Percentiles rank a stretch among this genome's conserved stretches.
Conservation (phyloP, 306 rosid species). For the Quercus glauca region DNA sequence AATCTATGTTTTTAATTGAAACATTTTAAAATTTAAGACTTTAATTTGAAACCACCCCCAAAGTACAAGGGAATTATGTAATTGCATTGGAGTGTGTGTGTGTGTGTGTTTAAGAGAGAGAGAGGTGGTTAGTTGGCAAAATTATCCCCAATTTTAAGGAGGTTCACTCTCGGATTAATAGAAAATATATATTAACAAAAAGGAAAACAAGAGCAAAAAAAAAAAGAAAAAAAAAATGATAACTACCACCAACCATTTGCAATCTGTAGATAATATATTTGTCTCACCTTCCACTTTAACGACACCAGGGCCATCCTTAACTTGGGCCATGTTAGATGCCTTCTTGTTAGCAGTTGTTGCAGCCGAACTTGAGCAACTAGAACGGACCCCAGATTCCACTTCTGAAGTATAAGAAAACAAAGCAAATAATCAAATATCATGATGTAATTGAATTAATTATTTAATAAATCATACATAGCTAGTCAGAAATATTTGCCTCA, state of each 20-base stretch:
- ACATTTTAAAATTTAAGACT: too few relatives aligned
- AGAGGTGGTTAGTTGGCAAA: too few relatives aligned
- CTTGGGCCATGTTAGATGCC: slow-evolving; percentile 54
- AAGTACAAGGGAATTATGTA: too few relatives aligned
- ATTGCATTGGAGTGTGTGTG: too few relatives aligned
- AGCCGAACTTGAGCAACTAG: slow-evolving; percentile 35
- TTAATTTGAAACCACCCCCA: too few relatives aligned
- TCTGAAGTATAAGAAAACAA: slow-evolving; percentile 42
- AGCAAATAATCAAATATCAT: slow-evolving; percentile 20
- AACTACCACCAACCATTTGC: background rate
- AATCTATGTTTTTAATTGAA: too few relatives aligned
- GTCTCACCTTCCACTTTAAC: slow-evolving; percentile 75
- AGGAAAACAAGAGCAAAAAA: background rate
- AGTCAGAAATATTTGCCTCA: slow-evolving; percentile 26
- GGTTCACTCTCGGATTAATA: background rate
- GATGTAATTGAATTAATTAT: background rate
- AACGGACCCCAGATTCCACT: slow-evolving; percentile 47
- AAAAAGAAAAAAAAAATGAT: background rate
- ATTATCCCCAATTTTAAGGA: too few relatives aligned
- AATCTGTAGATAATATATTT: slow-evolving; percentile 11
- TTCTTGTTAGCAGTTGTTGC: slow-evolving; percentile 54
- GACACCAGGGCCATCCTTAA: slow-evolving; percentile 61
- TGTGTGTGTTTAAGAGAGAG: too few relatives aligned
- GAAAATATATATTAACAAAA: background rate
- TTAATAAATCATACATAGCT: background rate